These are phyloP conservation scores for Dothiorella sarmentorum DNA, from an alignment of 2,329 filamentous ascomycete species.

Conservation along the genomic window DNA sequence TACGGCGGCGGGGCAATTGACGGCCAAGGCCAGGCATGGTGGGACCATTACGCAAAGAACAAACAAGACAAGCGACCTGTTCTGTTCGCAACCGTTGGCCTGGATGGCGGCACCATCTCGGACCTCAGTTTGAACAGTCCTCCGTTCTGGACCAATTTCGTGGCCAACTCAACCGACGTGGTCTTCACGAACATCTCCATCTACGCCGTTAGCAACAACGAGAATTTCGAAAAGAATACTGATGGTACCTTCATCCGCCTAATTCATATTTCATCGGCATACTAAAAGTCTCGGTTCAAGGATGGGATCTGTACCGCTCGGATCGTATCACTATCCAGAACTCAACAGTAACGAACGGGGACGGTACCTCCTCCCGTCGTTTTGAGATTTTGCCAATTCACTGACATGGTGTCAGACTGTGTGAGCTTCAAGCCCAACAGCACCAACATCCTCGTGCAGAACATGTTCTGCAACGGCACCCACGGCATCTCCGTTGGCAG, in stretches of 20 bases:
- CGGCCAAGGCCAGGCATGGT: slow-evolving; percentile 64
- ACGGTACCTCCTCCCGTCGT: no score
- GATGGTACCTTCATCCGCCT: background rate
- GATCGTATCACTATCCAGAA: slow-evolving; percentile 60
- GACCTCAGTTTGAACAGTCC: background rate
- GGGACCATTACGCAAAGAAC: slow-evolving; percentile 55
- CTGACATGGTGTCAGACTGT: slow-evolving; percentile 45
- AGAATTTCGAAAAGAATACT: slow-evolving; percentile 8
- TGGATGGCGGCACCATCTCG: background rate
- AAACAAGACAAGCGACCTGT: background rate
- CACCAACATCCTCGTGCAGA: slow-evolving; percentile 65
- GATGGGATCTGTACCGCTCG: slow-evolving; percentile 1
- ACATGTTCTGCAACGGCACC: slow-evolving; percentile 64
- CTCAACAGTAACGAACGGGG: slow-evolving; percentile 60
- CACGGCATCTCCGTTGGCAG: slow-evolving; percentile 71
- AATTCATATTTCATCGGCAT: no score
- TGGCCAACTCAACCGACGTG: background rate
- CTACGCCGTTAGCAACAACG: slow-evolving; percentile 2
- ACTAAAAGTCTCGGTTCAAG: background rate
- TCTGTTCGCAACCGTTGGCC: background rate
- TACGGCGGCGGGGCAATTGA: slow-evolving; percentile 63
- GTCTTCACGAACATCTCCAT: slow-evolving; percentile 3
- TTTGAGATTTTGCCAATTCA: no score
- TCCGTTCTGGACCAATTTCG: slow-evolving; percentile 1
- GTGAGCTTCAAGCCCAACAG: slow-evolving; percentile 73